Evolutionary conservation across 73 alveolate species (phyloP).

Genomic region (Paramecium primaurelia): DNA sequence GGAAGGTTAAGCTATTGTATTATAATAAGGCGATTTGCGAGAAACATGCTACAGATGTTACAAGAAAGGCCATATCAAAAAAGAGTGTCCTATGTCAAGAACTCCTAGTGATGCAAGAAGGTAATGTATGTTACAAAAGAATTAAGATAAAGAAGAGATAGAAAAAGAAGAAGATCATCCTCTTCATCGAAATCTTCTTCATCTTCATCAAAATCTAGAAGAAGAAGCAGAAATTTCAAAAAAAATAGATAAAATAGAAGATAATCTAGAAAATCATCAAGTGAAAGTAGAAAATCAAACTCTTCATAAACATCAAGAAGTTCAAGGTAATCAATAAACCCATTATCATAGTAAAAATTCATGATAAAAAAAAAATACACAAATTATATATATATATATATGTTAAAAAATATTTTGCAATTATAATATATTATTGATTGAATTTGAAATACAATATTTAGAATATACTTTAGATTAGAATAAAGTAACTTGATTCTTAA

Average conservation of each 20-base stretch:
- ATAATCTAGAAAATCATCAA: neutral
- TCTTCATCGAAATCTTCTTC: conserved; percentile 51
- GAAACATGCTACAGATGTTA: conserved; percentile 72
- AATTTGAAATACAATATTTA: too few relatives aligned
- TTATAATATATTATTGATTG: neutral
- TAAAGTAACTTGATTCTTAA: too few relatives aligned
- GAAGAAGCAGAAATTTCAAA: neutral
- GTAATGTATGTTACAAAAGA: neutral
- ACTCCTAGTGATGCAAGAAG: conserved; percentile 55
- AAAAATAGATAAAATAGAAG: conserved; percentile 16
- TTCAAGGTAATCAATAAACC: neutral
- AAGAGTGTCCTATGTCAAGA: conserved; percentile 65
- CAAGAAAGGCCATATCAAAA: conserved; percentile 64
- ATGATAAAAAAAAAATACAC: neutral
- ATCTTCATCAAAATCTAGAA: conserved; percentile 38
- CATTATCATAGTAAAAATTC: neutral
- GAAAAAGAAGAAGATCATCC: conserved; percentile 22
- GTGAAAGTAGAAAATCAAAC: neutral
- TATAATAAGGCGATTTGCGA: conserved; percentile 28
- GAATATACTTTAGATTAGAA: too few relatives aligned
- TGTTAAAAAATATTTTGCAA: neutral
- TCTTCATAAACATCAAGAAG: neutral
- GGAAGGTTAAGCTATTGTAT: neutral
- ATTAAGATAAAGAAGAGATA: neutral
- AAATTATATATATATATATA: neutral